A percentile compares a stretch with the other conserved stretches of the same genome.
Evolutionary conservation across 441 rosid genomes (phyloP).

Genomic region (Populus hybrid): DNA sequence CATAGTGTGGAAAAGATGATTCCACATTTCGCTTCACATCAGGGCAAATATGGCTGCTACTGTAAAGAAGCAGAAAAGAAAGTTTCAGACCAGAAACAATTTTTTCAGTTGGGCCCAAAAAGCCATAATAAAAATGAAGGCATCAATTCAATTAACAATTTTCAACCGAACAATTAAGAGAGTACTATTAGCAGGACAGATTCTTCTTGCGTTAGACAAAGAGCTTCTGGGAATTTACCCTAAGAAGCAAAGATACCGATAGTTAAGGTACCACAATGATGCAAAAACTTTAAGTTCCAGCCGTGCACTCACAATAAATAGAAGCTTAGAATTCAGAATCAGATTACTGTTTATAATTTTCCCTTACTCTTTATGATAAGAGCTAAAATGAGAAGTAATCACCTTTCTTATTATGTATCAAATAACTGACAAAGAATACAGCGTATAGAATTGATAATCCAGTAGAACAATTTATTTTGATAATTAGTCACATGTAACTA

Average conservation of each 20-base stretch:
- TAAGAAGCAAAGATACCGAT: not conserved
- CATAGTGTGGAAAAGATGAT: conserved; percentile 69
- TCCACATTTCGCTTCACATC: conserved; percentile 37
- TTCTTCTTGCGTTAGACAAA: not conserved
- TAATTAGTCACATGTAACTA: not conserved
- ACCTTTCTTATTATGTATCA: not conserved
- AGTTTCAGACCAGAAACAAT: not conserved
- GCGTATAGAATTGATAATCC: not conserved
- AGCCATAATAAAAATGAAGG: not conserved
- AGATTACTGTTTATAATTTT: not conserved
- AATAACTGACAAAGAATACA: not conserved
- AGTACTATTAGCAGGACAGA: not conserved
- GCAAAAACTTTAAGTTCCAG: not conserved
- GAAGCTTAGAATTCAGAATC: not conserved
- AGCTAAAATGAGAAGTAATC: not conserved
- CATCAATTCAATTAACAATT: not conserved
- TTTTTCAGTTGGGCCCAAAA: not conserved
- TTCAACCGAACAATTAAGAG: not conserved
- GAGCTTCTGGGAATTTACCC: not conserved
- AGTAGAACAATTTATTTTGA: not conserved
- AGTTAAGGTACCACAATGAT: not conserved
- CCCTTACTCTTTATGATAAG: not conserved
- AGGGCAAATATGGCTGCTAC: conserved; percentile 34
- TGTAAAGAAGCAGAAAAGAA: conserved; percentile 24
- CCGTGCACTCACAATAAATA: not conserved